phyloP scores from a whole-genome alignment of 73 alveolate genomes.

The Uronychia binucleata region DNA sequence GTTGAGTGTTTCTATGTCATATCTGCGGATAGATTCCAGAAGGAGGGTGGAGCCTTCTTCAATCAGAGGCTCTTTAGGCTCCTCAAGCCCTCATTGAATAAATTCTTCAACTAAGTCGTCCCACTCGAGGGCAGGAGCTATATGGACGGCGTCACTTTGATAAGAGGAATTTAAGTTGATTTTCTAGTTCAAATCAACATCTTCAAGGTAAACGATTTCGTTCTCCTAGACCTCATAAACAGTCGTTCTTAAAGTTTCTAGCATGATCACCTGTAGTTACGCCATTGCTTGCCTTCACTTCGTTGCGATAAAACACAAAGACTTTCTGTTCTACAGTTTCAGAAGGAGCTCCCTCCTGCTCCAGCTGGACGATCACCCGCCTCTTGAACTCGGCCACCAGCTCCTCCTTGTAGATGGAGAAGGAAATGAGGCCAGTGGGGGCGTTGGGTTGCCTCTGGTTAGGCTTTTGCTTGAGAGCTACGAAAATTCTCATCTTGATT shows the following conservation, averaged over 20 bases:
- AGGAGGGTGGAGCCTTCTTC: too few relatives aligned
- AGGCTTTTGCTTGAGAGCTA: neutral
- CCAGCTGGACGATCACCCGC: neutral
- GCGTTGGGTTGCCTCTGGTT: neutral
- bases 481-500: neutral
- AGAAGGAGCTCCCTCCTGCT: neutral
- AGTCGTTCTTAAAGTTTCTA: neutral
- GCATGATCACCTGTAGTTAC: neutral
- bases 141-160: too few relatives aligned
- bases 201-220: neutral
- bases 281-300: neutral
- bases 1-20: too few relatives aligned
- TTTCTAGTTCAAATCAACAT: too few relatives aligned
- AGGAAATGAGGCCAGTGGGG: neutral
- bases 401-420: neutral
- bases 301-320: too few relatives aligned
- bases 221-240: neutral
- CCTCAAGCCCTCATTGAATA: too few relatives aligned
- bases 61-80: too few relatives aligned
- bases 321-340: too few relatives aligned
- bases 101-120: too few relatives aligned
- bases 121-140: too few relatives aligned
- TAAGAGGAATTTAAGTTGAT: too few relatives aligned
- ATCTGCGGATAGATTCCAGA: too few relatives aligned
- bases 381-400: neutral